A percentile compares a stretch with the other conserved stretches of the same genome.
Evolutionary conservation across 805 yeast species (phyloP).

Genomic region (Priceomyces melissophilus): DNA sequence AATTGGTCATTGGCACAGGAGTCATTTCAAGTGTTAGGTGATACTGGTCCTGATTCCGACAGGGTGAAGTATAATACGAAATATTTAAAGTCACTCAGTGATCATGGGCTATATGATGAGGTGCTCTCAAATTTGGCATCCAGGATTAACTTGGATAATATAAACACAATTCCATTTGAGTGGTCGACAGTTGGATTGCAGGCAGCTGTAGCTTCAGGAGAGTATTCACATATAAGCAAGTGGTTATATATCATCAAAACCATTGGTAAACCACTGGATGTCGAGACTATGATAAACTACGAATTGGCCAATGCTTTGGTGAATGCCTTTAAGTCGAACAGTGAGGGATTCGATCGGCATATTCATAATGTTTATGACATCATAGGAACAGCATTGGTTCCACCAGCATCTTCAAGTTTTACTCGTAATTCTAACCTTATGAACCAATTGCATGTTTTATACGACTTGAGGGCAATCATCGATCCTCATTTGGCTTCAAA

Average conservation of each 20-base stretch:
- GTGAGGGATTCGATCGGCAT: slow-evolving; percentile 31
- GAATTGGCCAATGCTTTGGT: slow-evolving; percentile 63
- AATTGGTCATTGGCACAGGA: slow-evolving; percentile 87
- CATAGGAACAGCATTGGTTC: slow-evolving; percentile 57
- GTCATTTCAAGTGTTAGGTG: slow-evolving; percentile 67
- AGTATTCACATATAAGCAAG: slow-evolving; percentile 41
- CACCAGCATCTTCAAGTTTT: slow-evolving; percentile 35
- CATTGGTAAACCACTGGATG: slow-evolving; percentile 36
- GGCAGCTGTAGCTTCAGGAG: slow-evolving; percentile 68
- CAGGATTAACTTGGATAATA: slow-evolving; percentile 18
- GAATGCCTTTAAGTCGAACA: slow-evolving; percentile 35
- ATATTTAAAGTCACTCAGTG: slow-evolving; percentile 65
- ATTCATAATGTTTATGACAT: slow-evolving; percentile 50
- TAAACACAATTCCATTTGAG: slow-evolving; percentile 40
- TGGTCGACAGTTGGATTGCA: slow-evolving; percentile 71
- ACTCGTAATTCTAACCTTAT: slow-evolving; percentile 34
- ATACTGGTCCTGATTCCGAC: slow-evolving; percentile 23
- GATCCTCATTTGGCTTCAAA: slow-evolving; percentile 10
- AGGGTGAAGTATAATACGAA: slow-evolving; percentile 46
- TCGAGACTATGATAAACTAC: slow-evolving; percentile 55
- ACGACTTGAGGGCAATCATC: slow-evolving; percentile 29
- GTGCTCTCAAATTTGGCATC: slow-evolving; percentile 50
- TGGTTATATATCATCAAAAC: slow-evolving; percentile 61
- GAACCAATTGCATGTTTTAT: slow-evolving; percentile 35
- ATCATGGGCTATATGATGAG: slow-evolving; percentile 73